phyloP scores from a whole-genome alignment of 2,329 filamentous ascomycete species.

The Alternaria arbusti region DNA sequence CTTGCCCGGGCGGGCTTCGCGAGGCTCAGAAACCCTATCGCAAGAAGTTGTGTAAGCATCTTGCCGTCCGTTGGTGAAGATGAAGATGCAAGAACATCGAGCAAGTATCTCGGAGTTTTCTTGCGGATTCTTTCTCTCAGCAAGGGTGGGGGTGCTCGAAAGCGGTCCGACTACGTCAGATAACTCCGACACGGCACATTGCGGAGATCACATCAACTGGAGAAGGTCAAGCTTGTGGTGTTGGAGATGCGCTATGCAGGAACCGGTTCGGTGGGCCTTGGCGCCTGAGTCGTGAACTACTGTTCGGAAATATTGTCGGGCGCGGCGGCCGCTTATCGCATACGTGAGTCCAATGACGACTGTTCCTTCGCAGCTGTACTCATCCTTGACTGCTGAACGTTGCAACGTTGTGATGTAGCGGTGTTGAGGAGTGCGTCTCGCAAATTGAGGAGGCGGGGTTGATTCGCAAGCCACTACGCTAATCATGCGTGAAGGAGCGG shows the following conservation, averaged over 20 bases:
- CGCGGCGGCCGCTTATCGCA: neutral
- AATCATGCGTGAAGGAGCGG: neutral
- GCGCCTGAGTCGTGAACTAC: neutral
- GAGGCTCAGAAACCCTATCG: slow-evolving; percentile 13
- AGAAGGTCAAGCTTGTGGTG: neutral
- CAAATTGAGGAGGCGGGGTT: neutral
- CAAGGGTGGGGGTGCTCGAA: neutral
- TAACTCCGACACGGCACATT: neutral
- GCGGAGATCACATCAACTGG: neutral
- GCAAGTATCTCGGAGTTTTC: neutral
- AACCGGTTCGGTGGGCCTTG: slow-evolving; percentile 5
- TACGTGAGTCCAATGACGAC: neutral
- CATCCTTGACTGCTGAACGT: neutral
- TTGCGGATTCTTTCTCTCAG: neutral
- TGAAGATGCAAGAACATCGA: neutral
- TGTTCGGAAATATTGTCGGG: neutral
- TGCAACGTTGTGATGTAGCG: neutral
- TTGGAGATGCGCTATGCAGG: slow-evolving; percentile 3
- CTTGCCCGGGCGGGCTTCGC: slow-evolving; percentile 42
- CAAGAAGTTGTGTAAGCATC: slow-evolving; percentile 11
- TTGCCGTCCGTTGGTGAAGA: neutral
- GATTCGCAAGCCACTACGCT: neutral
- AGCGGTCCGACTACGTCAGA: slow-evolving; percentile 5
- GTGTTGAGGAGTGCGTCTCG: neutral
- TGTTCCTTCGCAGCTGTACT: neutral